These are phyloP conservation scores for Bipolaris bicolor DNA, from an alignment of 2,329 filamentous ascomycete genomes.

Conservation along the genomic window DNA sequence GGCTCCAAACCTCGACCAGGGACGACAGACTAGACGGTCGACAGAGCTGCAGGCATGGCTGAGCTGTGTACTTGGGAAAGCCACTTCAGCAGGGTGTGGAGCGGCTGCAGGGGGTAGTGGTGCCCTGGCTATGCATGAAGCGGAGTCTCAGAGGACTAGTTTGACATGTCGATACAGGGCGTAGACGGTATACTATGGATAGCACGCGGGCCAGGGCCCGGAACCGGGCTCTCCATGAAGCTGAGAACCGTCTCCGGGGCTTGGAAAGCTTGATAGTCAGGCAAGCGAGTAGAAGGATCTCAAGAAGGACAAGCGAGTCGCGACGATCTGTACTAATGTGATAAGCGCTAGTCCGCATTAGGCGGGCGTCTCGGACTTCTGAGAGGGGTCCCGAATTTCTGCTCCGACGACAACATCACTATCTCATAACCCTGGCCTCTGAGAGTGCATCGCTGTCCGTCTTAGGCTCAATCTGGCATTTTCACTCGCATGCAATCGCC, in stretches of 20 bases:
- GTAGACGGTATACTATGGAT: not conserved
- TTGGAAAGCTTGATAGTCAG: conserved; percentile 6
- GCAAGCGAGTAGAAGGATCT: not conserved
- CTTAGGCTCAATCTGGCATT: conserved; percentile 4
- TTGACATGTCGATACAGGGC: conserved; percentile 6
- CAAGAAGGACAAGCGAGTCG: conserved; percentile 24
- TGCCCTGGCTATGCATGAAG: conserved; percentile 8
- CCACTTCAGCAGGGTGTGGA: conserved; percentile 22
- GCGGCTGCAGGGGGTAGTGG: conserved; percentile 22
- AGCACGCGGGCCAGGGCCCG: not conserved
- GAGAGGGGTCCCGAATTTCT: conserved; percentile 37
- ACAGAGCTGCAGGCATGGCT: conserved; percentile 18
- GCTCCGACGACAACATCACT: conserved; percentile 24
- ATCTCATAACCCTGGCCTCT: conserved; percentile 18
- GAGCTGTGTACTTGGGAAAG: conserved; percentile 22
- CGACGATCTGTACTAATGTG: conserved; percentile 22
- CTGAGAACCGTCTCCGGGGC: conserved; percentile 14
- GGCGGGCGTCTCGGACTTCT: conserved; percentile 30
- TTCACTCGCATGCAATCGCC: conserved; percentile 2
- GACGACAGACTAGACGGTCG: conserved; percentile 15
- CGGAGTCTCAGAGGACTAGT: not conserved
- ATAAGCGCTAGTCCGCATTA: conserved; percentile 15
- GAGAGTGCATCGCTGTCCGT: conserved; percentile 3
- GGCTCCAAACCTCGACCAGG: conserved; percentile 16
- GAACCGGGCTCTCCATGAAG: conserved; percentile 16